Evolutionary conservation across 352 stramenopile genomes (phyloP), one percentile per base, ranked within the genome.

Genomic region (Phytophthora gonapodyides): DNA sequence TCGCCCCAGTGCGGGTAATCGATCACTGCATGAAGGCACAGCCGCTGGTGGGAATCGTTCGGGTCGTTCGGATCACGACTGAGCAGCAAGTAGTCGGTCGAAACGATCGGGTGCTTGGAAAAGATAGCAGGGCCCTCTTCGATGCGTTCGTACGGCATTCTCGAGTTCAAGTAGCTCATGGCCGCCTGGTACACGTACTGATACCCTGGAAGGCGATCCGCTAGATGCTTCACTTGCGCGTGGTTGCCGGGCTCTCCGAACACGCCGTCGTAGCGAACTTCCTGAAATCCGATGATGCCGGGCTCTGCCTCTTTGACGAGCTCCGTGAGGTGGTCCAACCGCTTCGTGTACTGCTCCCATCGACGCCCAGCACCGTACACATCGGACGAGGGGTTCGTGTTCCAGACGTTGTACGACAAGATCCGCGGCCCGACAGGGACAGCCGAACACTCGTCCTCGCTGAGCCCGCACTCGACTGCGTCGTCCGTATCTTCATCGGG

Each of bases 371-470:
- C 51, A 38, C 82, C 85, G 52, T 91, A 89, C 24, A 92, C 78
- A 24, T 88, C 73, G 0, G 61, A 73, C 0, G 84, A 86, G 4
- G 88, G 88, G 50, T 96, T 97, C 10, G 87, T 95, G 69, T 95
- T 96, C 88, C 88, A 97, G 11, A 96, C 79, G 40, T 97, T 97
- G 73, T 91, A 97, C 41, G 87, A 88, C 33, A 94, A 62, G 31
- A 96, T 94, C 17, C 84, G 75, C 11, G 84, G 84, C 0, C 54
- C 67, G 9, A 40, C 55, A 42, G 42, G 42, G 37, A 35, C 45
- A 35, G 37, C 42, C 7, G 27, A 42, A 35, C 67, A 71, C 30
- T 68, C 57, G 11, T 51, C 35, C 45, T 68, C 59, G 17, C 43
- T 57, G 13, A 64, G 36, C 19, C 51, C 46, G 16, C 62, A 79